Evolutionary conservation across 1,139 yeast genomes (phyloP), one percentile per base, ranked within the genome.

Genomic region (Pneumocystis wakefieldiae): DNA sequence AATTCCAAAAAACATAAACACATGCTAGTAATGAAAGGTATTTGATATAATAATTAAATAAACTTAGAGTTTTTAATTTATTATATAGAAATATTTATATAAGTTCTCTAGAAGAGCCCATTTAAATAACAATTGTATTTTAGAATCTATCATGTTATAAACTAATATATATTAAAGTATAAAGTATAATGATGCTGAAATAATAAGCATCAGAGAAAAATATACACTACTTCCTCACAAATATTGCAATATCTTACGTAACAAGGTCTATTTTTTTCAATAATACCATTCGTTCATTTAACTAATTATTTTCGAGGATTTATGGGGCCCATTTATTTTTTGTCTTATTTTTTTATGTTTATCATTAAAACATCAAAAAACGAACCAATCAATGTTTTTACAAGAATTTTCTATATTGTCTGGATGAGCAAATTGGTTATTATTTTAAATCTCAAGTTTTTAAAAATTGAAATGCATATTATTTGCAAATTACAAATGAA

Each of bases 311-410:
- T n/a, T 41, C 17, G 29, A 95, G 95, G 95, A 87, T 73, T 75
- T 87, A 62, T 88, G 95, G 95, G 96, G 96, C 0, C 96, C 96
- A 1, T 76, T 88, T 66, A 80, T 87, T 37, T 86, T 88, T 70
- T 83, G 88, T 19, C 76, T 88, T 61, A 73, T 85, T 67, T 77
- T 90, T 6, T 81, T 87, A 59, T 76, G 69, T 69, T 79, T 72
- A 65, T 77, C 80, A 42, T 67, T 77, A 66, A 76, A 57, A 77
- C 81, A 2, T 77, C 79, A 14, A 71, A 71, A 61, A 69, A 74
- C 15, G 76, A 74, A 64, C 67, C 76, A 28, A 76, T 81, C 1
- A 73, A 75, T 60, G 81, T 80, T 74, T 88, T 76, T 76, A 84
- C 82, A 72, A 89, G 90, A 59, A 82, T 76, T 72, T 88, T 80